phyloP scores from a whole-genome alignment of 108 stramenopile species.

The Craspedostauros australis region DNA sequence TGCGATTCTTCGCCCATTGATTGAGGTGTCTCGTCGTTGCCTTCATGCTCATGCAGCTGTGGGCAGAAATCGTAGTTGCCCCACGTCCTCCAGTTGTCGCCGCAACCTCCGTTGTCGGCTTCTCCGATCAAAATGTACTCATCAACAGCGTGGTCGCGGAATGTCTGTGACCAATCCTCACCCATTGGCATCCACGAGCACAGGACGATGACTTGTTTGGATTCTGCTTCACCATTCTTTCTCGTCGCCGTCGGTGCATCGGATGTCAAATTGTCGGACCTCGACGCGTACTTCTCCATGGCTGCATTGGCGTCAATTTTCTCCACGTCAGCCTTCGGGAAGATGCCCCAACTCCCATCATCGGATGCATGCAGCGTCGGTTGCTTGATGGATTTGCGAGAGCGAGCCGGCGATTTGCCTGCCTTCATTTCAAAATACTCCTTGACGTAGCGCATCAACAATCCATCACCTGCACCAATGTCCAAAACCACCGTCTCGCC shows the following conservation, averaged over 20 bases:
- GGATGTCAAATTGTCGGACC: neutral
- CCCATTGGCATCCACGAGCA: conserved; percentile 85
- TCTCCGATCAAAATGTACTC: conserved; percentile 87
- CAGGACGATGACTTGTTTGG: conserved; percentile 48
- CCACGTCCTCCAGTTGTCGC: conserved; percentile 78
- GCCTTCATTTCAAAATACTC: conserved; percentile 38
- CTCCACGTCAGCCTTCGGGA: conserved; percentile 51
- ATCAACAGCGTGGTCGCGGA: conserved; percentile 48
- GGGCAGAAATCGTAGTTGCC: conserved; percentile 48
- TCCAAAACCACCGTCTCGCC: conserved; percentile 54
- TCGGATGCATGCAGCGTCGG: conserved; percentile 65
- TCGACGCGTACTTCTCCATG: conserved; percentile 40
- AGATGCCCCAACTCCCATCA: conserved; percentile 68
- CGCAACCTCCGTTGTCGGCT: conserved; percentile 71
- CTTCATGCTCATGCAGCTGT: conserved; percentile 1
- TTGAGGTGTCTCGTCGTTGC: conserved; percentile 1
- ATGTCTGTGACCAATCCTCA: conserved; percentile 66
- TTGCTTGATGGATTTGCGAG: neutral
- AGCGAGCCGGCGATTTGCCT: neutral
- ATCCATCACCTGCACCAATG: conserved; percentile 81
- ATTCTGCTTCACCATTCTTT: neutral
- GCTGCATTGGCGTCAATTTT: conserved; percentile 41
- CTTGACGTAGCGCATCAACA: conserved; percentile 53
- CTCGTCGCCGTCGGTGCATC: neutral
- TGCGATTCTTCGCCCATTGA: too few relatives aligned